These are phyloP conservation scores for Actinomortierella ambigua DNA, from an alignment of 371 early-diverging fungal species.

Conservation along the genomic window DNA sequence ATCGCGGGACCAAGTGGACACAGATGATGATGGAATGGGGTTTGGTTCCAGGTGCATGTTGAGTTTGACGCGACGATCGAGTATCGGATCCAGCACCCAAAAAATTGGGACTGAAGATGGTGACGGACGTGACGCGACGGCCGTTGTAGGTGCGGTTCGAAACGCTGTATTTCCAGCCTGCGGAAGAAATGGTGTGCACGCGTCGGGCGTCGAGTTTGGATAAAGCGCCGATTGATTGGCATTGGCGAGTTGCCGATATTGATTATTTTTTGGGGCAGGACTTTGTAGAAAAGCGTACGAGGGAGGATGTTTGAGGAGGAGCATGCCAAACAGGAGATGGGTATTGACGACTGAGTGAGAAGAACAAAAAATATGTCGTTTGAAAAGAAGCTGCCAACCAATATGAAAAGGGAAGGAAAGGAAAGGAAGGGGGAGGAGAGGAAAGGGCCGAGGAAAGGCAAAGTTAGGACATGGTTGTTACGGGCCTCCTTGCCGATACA, in stretches of 20 bases:
- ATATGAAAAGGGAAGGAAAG: too few species aligned
- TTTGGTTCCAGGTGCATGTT: slow-evolving; percentile 58
- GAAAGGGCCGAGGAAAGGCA: too few species aligned
- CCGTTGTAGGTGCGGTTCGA: slow-evolving; percentile 61
- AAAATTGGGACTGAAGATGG: too few species aligned
- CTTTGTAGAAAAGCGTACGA: slow-evolving; percentile 41
- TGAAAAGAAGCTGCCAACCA: too few species aligned
- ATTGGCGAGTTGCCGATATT: slow-evolving; percentile 61
- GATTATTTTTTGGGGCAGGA: slow-evolving; percentile 64
- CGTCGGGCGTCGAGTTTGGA: slow-evolving; percentile 52
- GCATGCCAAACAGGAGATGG: slow-evolving; percentile 45
- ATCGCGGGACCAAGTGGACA: slow-evolving; percentile 50
- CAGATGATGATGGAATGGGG: slow-evolving; percentile 58
- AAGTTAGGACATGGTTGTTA: too few species aligned
- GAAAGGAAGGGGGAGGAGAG: too few species aligned
- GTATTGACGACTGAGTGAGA: too few species aligned
- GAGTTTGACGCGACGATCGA: slow-evolving; percentile 59
- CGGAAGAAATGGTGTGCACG: slow-evolving; percentile 54
- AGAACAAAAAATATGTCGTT: too few species aligned
- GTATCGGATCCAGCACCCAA: slow-evolving; percentile 43
- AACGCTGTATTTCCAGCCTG: slow-evolving; percentile 62
- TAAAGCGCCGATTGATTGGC: slow-evolving; percentile 61
- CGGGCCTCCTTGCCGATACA: too few species aligned
- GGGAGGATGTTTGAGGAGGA: slow-evolving; percentile 36
- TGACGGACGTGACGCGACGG: too few species aligned